Conservation (phyloP, 2,329 filamentous ascomycete genomes). For the Leptographium lundbergii region DNA sequence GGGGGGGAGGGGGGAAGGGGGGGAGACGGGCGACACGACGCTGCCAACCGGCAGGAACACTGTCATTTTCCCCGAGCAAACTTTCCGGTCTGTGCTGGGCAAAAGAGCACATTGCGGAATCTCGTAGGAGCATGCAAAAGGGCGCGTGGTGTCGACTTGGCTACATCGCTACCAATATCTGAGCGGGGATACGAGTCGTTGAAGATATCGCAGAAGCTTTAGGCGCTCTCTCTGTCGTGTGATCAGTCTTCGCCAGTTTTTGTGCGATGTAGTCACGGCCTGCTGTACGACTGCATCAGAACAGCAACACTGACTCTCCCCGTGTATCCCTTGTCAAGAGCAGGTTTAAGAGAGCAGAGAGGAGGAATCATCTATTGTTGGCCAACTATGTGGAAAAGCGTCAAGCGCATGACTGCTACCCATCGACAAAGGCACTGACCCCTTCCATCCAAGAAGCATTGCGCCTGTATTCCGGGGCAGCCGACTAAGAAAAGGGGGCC, state of each 20-base stretch:
- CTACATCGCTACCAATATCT: neutral
- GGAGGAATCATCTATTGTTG: neutral
- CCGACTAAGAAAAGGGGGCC: neutral
- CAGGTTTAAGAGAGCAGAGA: neutral
- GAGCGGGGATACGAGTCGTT: neutral
- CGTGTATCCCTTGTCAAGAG: neutral
- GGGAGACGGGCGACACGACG: neutral
- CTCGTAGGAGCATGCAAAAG: neutral
- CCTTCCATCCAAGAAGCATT: neutral
- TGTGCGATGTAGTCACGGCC: neutral
- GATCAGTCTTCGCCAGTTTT: neutral
- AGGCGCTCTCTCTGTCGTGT: neutral
- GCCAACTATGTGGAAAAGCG: no score
- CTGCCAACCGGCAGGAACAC: neutral
- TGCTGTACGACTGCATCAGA: neutral
- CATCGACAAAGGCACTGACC: neutral
- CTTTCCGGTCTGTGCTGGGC: neutral
- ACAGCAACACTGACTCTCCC: neutral
- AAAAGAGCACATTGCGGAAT: neutral
- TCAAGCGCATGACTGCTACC: neutral
- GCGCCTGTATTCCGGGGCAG: neutral
- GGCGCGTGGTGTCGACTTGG: neutral
- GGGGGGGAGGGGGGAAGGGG: neutral
- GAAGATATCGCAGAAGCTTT: neutral
- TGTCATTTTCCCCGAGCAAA: neutral